Evolutionary conservation across 129 eudicot genomes (phyloP), one percentile per base, ranked within the genome.

Genomic region (Rutidosis leptorrhynchoides): DNA sequence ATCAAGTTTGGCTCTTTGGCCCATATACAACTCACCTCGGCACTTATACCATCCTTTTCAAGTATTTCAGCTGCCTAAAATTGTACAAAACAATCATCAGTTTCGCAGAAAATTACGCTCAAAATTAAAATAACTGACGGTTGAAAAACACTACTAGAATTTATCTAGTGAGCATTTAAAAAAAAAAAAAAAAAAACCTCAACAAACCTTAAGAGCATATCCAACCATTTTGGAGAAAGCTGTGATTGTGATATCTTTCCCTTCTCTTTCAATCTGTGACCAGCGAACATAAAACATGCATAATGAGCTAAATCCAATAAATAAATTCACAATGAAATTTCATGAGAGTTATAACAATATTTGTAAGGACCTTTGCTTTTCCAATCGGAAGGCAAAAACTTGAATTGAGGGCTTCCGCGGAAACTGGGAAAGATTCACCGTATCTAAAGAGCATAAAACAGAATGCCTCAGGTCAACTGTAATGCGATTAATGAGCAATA

Each of bases 161-260:
- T 11, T 40, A 40, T 40, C n/a, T 40, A 40, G 12, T 40, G 6
- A 40, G 37, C 15, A 58, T 58, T 23, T 7, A 59, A 3, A 65
- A 1, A 32, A 16, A 22, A 14, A 48, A 9, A 20, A 15, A 12
- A 22, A 55, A 4, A 53, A 16, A 3, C 33, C 27, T 15, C 22
- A 70, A 78, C 83, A 45, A 58, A 85, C 96, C 94, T 89, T 76
- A 60, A 89, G 94, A 45, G 90, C 84, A 79, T 72, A 89, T 66
- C 96, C 94, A 53, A 89, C 94, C 94, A 89, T 89, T 75, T 89
- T 89, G 19, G 96, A 89, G 76, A 85, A 89, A 54, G 96, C 89
- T 46, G 83, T 79, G 63, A 89, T 89, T 3, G 93, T 82, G 49
- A 89, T 71, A 81, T 83, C 90, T 71, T 77, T 83, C 67, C 90